Conservation (phyloP, 176 grass and related monocot genomes). For the Oryza glaberrima region DNA sequence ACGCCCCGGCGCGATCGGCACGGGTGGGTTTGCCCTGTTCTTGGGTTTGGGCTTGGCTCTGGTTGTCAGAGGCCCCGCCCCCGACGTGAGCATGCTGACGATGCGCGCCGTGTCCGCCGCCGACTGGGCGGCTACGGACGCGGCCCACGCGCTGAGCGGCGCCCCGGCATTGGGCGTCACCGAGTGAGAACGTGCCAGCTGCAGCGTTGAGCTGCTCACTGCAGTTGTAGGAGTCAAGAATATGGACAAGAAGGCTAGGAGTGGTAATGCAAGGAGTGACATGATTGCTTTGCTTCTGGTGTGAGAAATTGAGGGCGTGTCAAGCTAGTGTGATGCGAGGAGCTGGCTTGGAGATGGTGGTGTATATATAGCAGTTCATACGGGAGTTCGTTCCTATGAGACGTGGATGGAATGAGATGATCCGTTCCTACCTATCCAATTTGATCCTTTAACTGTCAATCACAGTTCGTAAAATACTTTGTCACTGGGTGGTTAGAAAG, state of each 20-base stretch:
- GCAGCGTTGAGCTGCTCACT: constrained; percentile 51
- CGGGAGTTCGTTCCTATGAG: too few relatives aligned
- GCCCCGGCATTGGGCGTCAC: not conserved
- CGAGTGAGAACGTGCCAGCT: constrained; percentile 54
- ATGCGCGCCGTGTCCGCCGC: constrained; percentile 57
- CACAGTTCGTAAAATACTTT: too few relatives aligned
- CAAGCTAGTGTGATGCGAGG: not conserved
- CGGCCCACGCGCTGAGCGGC: constrained; percentile 49
- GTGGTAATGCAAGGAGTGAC: not conserved
- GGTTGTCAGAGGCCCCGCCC: not conserved
- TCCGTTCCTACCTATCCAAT: too few relatives aligned
- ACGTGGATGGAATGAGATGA: not conserved
- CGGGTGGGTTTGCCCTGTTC: constrained; percentile 20
- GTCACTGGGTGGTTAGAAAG: too few relatives aligned
- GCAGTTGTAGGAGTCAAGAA: not conserved
- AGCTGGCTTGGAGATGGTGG: not conserved
- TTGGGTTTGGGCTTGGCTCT: not conserved
- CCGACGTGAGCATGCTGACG: constrained; percentile 32
- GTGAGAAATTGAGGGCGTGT: not conserved
- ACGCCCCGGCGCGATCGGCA: constrained; percentile 66
- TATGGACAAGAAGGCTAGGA: constrained; percentile 14
- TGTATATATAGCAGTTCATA: constrained; percentile 30
- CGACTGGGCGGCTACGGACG: constrained; percentile 49
- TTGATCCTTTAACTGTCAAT: too few relatives aligned
- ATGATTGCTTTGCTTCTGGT: constrained; percentile 29